These are phyloP conservation scores for Colletotrichum neosansevieriae DNA, from an alignment of 2,329 filamentous ascomycete species.

Conservation along the genomic window DNA sequence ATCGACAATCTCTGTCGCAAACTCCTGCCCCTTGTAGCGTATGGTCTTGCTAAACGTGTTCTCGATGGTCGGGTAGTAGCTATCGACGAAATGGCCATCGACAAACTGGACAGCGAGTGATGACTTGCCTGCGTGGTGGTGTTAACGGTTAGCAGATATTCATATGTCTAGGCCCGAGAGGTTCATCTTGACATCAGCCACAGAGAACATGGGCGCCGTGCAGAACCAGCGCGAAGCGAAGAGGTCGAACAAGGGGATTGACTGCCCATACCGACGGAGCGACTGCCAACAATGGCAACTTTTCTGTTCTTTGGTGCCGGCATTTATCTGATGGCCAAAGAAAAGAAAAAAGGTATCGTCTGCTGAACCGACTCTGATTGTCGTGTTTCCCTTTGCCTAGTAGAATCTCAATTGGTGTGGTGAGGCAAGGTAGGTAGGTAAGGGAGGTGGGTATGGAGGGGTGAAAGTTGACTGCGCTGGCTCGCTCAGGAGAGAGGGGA, in stretches of 20 bases:
- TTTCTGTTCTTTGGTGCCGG: conserved; percentile 87
- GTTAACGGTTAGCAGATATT: background rate
- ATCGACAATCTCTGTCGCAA: conserved; percentile 96
- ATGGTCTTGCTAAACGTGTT: conserved; percentile 99
- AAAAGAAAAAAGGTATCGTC: background rate
- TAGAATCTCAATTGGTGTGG: too few species aligned
- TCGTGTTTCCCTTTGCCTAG: too few species aligned
- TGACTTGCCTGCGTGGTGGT: conserved; percentile 80
- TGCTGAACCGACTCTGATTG: background rate
- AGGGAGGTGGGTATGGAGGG: too few species aligned
- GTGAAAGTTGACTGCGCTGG: too few species aligned
- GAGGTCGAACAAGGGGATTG: conserved; percentile 1
- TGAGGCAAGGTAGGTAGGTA: too few species aligned
- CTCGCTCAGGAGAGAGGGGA: too few species aligned
- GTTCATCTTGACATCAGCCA: background rate
- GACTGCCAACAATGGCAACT: conserved; percentile 94
- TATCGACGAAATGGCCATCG: conserved; percentile 98
- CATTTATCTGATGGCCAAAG: conserved; percentile 60
- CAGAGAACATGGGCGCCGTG: background rate
- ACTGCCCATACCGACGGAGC: conserved; percentile 75
- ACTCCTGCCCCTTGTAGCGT: conserved; percentile 92
- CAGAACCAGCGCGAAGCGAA: background rate
- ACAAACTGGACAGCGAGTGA: conserved; percentile 97
- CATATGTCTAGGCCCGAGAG: conserved; percentile 5
- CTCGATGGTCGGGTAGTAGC: conserved; percentile 98